Base-by-base conservation (phyloP, 352 stramenopile species). In the Phytophthora ramorum region DNA sequence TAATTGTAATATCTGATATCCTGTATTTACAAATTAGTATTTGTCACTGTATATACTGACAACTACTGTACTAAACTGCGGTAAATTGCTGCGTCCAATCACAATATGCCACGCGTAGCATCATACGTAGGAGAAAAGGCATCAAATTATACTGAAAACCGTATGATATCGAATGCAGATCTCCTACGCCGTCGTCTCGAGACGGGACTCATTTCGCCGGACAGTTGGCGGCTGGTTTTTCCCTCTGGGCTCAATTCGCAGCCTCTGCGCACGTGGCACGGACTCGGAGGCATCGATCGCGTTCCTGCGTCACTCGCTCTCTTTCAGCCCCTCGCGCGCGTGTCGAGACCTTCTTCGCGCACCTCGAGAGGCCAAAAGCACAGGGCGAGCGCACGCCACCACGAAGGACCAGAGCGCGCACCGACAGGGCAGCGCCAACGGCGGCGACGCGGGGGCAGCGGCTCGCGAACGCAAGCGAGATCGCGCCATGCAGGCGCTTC, bases 401-500 rank as follows among this genome's bases (percentile, higher is more conserved):
- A 80, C 72, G 72, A 75, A 67, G 66, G 43, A 77, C 28, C 48
- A 50, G 32, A 56, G 51, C 40, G 35, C 22, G 45, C 51, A 59
- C 45, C 48, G 35, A 49, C 54, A 60, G 30, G 49, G n/a, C 43
- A 68, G 55, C 52, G 57, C 22, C 43, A 64, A 55, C 49, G 53
- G 52, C 63, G 68, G 47, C 17, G 40, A 46, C 32, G 54, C 54
- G 49, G 49, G 22, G 35, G 49, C 60, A 54, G 66, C 53, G 19
- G 61, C 67, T 64, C 69, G 73, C 53, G 69, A 84, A 58, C 73
- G 76, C 73, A 85, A 82, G 67, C 73, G 76, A 51, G 76, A 85
- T 48, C 73, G 76, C 55, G 74, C 75, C 48, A 84, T 92, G 83
- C 83, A 92, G 67, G 79, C 83, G 59, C 69, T 92, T 34, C 85